phyloP scores from a whole-genome alignment of 768 basidiomycete genomes.

The Panus rudis region DNA sequence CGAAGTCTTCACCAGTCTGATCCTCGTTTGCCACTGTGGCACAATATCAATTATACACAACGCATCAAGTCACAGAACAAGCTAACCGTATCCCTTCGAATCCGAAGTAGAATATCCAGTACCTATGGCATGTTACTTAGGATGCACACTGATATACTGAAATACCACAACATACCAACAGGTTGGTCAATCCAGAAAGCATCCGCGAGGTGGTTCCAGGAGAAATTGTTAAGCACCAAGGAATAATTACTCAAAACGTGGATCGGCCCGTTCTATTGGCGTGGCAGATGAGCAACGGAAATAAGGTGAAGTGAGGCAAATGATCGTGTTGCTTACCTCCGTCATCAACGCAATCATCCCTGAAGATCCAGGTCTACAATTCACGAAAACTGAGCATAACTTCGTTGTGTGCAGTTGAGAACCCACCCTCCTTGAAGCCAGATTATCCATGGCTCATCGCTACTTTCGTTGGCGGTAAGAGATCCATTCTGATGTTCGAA shows the following conservation, averaged over 20 bases:
- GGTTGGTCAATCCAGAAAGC: slow-evolving; percentile 69
- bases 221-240: slow-evolving; percentile 40
- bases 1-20: slow-evolving; percentile 50
- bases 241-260: slow-evolving; percentile 47
- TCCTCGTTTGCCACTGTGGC: slow-evolving; percentile 52
- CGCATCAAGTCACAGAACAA: background rate
- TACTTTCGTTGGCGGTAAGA: slow-evolving; percentile 38
- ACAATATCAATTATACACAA: slow-evolving; percentile 3
- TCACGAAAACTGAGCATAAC: background rate
- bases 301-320: background rate
- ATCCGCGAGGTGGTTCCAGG: slow-evolving; percentile 57
- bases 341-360: slow-evolving; percentile 56
- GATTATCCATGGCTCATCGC: slow-evolving; percentile 52
- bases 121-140: slow-evolving; percentile 24
- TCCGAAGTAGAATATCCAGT: slow-evolving; percentile 59
- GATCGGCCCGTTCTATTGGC: slow-evolving; percentile 67
- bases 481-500: slow-evolving; percentile 27
- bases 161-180: slow-evolving; percentile 27
- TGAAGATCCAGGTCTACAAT: slow-evolving; percentile 57
- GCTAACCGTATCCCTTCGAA: slow-evolving; percentile 47
- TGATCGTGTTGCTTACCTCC: slow-evolving; percentile 30
- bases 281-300: background rate
- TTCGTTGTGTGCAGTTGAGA: background rate
- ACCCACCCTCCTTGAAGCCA: slow-evolving; percentile 67
- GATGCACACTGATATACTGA: background rate